A percentile compares a stretch with the other conserved stretches of the same genome.
These are phyloP conservation scores for Trametes pubescens DNA, from an alignment of 1,284 basidiomycete genomes.

Conservation along the genomic window DNA sequence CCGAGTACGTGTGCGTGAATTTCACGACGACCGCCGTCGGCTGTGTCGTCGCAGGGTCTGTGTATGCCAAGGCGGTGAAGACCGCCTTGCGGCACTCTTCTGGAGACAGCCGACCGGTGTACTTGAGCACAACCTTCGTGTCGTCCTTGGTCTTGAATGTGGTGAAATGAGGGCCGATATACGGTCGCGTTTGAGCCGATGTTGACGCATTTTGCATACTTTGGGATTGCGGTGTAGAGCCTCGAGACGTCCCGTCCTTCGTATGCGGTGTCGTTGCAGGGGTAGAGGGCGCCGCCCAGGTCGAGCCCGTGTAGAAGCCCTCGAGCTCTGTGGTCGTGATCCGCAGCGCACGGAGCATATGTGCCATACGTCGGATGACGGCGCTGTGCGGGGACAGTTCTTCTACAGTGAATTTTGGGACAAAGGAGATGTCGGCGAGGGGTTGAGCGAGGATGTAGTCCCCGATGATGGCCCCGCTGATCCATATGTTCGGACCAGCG, in stretches of 20 bases:
- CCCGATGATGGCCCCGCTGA: conserved; percentile 29
- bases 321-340: conserved; percentile 15
- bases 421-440: conserved; percentile 21
- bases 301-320: neutral
- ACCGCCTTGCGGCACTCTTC: conserved; percentile 11
- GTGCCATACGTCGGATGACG: conserved; percentile 16
- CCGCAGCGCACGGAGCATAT: conserved; percentile 20
- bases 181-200: neutral
- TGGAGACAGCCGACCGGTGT: conserved; percentile 14
- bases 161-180: conserved; percentile 25
- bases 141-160: conserved; percentile 2
- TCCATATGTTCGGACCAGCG: conserved; percentile 21
- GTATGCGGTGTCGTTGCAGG: neutral
- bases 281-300: neutral
- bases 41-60: neutral
- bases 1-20: conserved; percentile 25
- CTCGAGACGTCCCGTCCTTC: neutral
- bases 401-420: neutral
- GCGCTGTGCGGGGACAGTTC: conserved; percentile 10
- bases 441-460: conserved; percentile 23
- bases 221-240: neutral
- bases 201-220: neutral
- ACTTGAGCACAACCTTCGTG: conserved; percentile 11
- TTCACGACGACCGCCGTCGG: conserved; percentile 27
- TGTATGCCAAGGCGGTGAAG: conserved; percentile 17